Percentiles rank a stretch among this genome's conserved stretches.
Conservation (phyloP, 371 early-diverging fungal species). For the Rhizopus arrhizus region DNA sequence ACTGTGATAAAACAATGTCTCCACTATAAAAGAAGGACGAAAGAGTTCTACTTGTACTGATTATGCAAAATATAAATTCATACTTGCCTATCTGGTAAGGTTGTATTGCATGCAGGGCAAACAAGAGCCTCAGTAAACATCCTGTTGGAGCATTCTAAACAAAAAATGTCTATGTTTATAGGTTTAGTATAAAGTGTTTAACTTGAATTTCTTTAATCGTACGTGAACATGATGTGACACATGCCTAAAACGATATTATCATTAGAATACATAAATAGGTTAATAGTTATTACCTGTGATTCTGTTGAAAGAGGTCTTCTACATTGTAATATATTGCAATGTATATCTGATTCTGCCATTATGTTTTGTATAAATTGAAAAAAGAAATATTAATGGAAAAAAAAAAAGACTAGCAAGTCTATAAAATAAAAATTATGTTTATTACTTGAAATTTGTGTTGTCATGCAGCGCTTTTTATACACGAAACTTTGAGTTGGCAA, state of each 20-base stretch:
- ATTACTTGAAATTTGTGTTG: too few species aligned
- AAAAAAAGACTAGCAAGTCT: not conserved
- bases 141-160: constrained; percentile 66
- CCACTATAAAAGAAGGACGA: constrained; percentile 44
- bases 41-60: not conserved
- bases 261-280: not conserved
- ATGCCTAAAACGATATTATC: constrained; percentile 47
- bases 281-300: constrained; percentile 26
- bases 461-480: too few species aligned
- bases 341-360: constrained; percentile 46
- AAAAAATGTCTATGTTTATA: constrained; percentile 71
- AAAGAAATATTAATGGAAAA: not conserved
- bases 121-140: constrained; percentile 60
- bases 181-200: not conserved
- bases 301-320: constrained; percentile 46
- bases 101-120: constrained; percentile 80
- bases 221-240: constrained; percentile 81
- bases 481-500: too few species aligned
- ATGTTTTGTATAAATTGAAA: not conserved
- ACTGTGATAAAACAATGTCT: constrained; percentile 67
- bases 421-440: too few species aligned
- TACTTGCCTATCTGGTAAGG: constrained; percentile 59
- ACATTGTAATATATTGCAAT: constrained; percentile 65
- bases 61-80: too few species aligned
- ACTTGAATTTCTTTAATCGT: constrained; percentile 5